Evolutionary conservation across 345 rosid species (phyloP), one percentile per base, ranked within the genome.

Genomic region (Pistacia vera): DNA sequence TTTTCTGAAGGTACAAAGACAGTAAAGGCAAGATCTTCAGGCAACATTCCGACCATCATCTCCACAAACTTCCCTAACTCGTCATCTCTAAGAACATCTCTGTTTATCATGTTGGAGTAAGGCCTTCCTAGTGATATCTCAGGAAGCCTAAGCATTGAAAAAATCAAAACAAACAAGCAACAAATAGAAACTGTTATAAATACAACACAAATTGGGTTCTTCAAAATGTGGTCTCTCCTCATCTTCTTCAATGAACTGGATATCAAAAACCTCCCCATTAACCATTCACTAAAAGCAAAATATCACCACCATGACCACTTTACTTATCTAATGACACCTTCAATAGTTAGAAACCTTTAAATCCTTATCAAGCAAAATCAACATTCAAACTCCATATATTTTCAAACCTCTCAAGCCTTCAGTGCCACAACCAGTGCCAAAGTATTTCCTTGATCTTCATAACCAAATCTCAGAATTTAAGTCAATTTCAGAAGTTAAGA

Each of bases 21-120:
- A 0, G 98, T 95, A 81, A 95, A 91, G 55, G 88, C 84, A 30
- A 93, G 97, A 83, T 89, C 96, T 58, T 81, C 82, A 0, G 98
- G 97, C 68, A 95, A 76, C 98, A 93, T 95, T 64, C 73, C 86
- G 18, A 95, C 62, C 97, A 95, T 87, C 94, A 89, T 91, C 54
- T 85, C 89, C 18, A 94, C 97, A 20, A 93, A 87, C 76, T 64
- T 73, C 1, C 94, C 93, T 1, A 95, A n/a, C 48, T 66, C 83
- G 0, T 75, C 65, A 46, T 78, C 46, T 17, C 64, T 52, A 17
- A 54, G 70, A 64, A 71, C 48, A 41, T 74, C 76, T 44, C 71
- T 20, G 55, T 49, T 55, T 68, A 52, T 20, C 10, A 63, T 1
- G 17, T 52, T 28, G 5, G 71, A 56, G 38, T 74, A 30, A 62